Evolutionary conservation across 495 filamentous ascomycete genomes (phyloP).

Genomic region (Penicillium steckii): DNA sequence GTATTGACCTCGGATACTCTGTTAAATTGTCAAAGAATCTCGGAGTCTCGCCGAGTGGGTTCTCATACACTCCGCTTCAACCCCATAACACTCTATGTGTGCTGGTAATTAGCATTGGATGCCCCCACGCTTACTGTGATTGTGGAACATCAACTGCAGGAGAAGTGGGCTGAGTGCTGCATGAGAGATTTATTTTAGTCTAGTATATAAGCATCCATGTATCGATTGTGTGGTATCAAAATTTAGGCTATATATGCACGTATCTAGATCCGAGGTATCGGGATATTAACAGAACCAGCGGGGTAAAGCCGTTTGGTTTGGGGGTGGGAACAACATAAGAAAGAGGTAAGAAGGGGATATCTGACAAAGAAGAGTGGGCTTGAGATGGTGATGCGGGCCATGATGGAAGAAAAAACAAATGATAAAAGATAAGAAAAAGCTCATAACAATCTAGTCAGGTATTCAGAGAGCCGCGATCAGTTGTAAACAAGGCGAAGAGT

Average conservation of each 20-base stretch:
- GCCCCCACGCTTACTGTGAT: background rate
- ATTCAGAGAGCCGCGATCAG: background rate
- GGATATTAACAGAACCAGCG: slow-evolving; percentile 13
- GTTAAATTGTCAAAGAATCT: background rate
- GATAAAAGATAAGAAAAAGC: slow-evolving; percentile 4
- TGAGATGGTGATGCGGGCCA: background rate
- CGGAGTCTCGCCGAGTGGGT: background rate
- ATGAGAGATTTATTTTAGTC: too few species aligned
- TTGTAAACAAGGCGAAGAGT: background rate
- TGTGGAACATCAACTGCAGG: background rate
- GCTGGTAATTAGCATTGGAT: background rate
- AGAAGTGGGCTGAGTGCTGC: background rate
- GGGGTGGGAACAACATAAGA: slow-evolving; percentile 5
- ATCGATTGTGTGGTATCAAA: slow-evolving; percentile 7
- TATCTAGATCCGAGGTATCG: slow-evolving; percentile 8
- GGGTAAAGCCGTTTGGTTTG: background rate
- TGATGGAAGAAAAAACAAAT: too few species aligned
- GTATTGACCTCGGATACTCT: background rate
- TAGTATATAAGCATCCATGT: background rate
- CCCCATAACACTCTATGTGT: too few species aligned
- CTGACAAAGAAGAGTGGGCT: slow-evolving; percentile 18
- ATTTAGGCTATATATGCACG: slow-evolving; percentile 2
- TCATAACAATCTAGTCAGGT: slow-evolving; percentile 18
- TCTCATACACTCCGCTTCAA: background rate
- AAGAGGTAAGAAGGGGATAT: slow-evolving; percentile 24